A percentile compares a stretch with the other conserved stretches of the same genome.
phyloP scores from a whole-genome alignment of 1,284 basidiomycete genomes.

The Trichosporon asahii region DNA sequence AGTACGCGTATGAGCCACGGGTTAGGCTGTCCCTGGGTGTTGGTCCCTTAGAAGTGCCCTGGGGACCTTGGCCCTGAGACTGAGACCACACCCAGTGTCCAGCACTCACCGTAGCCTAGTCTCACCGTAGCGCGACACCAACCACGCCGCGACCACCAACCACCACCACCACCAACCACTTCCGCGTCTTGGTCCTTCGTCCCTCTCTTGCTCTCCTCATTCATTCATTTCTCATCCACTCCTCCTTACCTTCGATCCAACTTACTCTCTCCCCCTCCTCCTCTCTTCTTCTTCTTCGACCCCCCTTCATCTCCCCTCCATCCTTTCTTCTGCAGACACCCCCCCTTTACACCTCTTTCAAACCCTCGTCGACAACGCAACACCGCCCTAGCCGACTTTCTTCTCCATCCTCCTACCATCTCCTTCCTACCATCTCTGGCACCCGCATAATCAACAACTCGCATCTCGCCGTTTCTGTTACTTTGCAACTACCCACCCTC shows the following conservation, averaged over 20 bases:
- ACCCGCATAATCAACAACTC: neutral
- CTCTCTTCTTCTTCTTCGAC: neutral
- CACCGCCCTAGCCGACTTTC: neutral
- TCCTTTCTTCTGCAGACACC: neutral
- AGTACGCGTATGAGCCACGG: neutral
- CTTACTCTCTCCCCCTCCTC: neutral
- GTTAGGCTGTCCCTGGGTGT: neutral
- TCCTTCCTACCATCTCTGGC: too few species aligned
- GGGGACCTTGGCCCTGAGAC: neutral
- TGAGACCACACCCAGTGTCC: too few species aligned
- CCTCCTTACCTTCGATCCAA: neutral
- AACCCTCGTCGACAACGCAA: neutral
- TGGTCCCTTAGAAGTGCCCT: neutral
- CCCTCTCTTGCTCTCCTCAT: neutral
- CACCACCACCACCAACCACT: neutral
- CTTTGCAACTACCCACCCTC: neutral
- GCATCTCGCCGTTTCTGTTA: neutral
- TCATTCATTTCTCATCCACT: neutral
- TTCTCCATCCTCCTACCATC: neutral
- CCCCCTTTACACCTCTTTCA: neutral
- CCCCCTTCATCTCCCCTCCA: neutral
- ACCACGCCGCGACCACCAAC: too few species aligned
- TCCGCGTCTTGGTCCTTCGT: neutral
- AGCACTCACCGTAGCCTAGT: too few species aligned
- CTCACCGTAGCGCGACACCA: neutral